phyloP scores from a whole-genome alignment of 148 eudicot species.

The Vaccinium macrocarpon region DNA sequence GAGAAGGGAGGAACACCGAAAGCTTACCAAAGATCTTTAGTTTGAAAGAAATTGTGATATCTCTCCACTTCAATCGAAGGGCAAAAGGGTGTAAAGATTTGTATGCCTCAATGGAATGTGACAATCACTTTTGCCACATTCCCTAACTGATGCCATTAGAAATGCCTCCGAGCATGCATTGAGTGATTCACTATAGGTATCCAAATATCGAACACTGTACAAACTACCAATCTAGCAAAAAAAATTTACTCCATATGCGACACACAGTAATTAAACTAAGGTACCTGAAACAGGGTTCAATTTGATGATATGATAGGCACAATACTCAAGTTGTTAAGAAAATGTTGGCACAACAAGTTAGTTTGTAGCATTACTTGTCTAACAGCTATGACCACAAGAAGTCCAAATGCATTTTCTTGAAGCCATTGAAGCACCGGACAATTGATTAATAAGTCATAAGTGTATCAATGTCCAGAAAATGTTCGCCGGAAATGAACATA shows the following conservation, averaged over 20 bases:
- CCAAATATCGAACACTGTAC: neutral
- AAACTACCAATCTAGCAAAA: neutral
- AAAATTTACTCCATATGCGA: neutral
- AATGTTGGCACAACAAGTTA: neutral
- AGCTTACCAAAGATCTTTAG: neutral
- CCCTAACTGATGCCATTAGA: neutral
- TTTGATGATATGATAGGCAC: neutral
- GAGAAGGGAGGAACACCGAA: neutral
- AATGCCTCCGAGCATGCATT: neutral
- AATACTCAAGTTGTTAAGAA: neutral
- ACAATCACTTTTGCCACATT: neutral
- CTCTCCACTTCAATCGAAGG: neutral
- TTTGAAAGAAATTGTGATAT: neutral
- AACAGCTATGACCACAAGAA: neutral
- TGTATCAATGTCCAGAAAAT: neutral
- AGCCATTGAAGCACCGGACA: neutral
- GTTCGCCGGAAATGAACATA: neutral
- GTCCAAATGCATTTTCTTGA: neutral
- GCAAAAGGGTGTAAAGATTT: neutral
- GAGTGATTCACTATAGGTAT: neutral
- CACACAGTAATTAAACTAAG: neutral
- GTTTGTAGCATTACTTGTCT: neutral
- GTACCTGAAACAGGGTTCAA: neutral
- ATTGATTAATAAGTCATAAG: neutral
- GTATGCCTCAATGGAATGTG: neutral